phyloP scores from a whole-genome alignment of 805 yeast species.

The Candida palmyrensis region DNA sequence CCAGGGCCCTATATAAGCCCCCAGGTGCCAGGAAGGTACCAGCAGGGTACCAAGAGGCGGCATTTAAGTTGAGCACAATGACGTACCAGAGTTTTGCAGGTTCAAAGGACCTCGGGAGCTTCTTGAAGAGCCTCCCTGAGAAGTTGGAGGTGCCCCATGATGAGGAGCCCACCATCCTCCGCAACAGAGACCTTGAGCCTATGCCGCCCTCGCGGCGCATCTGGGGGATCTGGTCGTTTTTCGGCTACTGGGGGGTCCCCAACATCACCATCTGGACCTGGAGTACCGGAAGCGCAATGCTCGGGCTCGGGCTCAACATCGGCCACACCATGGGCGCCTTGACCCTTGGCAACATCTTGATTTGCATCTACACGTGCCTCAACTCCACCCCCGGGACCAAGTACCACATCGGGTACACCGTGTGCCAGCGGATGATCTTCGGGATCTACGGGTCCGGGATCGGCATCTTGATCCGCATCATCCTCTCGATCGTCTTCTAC shows the following conservation, averaged over 20 bases:
- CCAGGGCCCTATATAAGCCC: too few relatives aligned
- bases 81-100: too few relatives aligned
- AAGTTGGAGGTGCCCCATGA: constrained; percentile 7
- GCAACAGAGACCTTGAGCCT: constrained; percentile 16
- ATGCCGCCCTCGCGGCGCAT: constrained; percentile 38
- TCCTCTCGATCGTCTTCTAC: constrained; percentile 8
- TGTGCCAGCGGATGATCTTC: constrained; percentile 8
- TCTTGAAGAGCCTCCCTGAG: constrained; percentile 1
- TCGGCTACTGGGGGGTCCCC: constrained; percentile 39
- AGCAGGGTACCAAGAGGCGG: too few relatives aligned
- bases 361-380: constrained; percentile 8
- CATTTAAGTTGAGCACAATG: too few relatives aligned
- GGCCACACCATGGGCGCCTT: constrained; percentile 10
- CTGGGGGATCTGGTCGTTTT: constrained; percentile 38
- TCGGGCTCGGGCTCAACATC: constrained; percentile 27
- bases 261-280: constrained; percentile 34
- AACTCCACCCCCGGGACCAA: constrained; percentile 8
- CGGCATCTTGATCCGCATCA: constrained; percentile 6
- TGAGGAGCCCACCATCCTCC: constrained; percentile 4
- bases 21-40: too few relatives aligned
- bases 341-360: constrained; percentile 7
- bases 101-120: neutral
- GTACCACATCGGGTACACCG: constrained; percentile 9
- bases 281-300: constrained; percentile 39
- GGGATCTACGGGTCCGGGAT: constrained; percentile 8